A percentile compares a stretch with the other conserved stretches of the same genome.
phyloP scores from a whole-genome alignment of 306 rosid genomes.

The Rosa lucieae region DNA sequence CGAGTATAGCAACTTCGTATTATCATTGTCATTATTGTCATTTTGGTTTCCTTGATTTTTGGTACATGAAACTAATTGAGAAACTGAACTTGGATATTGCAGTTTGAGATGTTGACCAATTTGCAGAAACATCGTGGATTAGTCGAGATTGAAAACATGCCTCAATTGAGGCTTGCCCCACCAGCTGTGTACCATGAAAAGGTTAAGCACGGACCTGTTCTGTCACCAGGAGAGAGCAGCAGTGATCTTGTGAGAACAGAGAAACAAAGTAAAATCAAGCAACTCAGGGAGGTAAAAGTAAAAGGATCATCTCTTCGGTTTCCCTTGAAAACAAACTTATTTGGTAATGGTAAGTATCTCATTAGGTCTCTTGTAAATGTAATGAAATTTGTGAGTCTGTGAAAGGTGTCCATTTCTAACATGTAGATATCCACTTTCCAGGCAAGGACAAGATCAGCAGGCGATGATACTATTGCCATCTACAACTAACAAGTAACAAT shows the following conservation, averaged over 20 bases:
- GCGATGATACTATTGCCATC: conserved; percentile 39
- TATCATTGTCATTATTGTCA: conserved; percentile 2
- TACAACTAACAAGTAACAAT: conserved; percentile 40
- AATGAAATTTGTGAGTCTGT: not conserved
- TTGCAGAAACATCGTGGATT: conserved; percentile 67
- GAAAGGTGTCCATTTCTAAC: conserved; percentile 4
- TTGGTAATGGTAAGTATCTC: conserved; percentile 43
- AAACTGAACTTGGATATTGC: conserved; percentile 41
- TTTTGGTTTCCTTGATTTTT: conserved; percentile 9
- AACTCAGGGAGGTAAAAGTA: conserved; percentile 63
- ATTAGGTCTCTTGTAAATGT: not conserved
- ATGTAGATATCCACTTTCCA: conserved; percentile 12
- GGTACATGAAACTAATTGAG: conserved; percentile 22
- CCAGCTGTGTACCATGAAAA: conserved; percentile 94
- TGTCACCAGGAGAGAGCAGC: conserved; percentile 68
- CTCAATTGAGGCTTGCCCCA: conserved; percentile 87
- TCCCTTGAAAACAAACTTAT: conserved; percentile 73
- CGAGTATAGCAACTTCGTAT: conserved; percentile 52
- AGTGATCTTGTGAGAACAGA: conserved; percentile 34
- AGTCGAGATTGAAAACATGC: conserved; percentile 77
- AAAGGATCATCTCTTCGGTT: conserved; percentile 76
- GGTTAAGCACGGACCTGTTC: conserved; percentile 58
- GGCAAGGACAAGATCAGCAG: conserved; percentile 74
- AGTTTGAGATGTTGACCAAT: conserved; percentile 88
- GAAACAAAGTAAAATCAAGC: conserved; percentile 58